Conservation (phyloP, 1,139 yeast genomes). For the Hanseniaspora uvarum region DNA sequence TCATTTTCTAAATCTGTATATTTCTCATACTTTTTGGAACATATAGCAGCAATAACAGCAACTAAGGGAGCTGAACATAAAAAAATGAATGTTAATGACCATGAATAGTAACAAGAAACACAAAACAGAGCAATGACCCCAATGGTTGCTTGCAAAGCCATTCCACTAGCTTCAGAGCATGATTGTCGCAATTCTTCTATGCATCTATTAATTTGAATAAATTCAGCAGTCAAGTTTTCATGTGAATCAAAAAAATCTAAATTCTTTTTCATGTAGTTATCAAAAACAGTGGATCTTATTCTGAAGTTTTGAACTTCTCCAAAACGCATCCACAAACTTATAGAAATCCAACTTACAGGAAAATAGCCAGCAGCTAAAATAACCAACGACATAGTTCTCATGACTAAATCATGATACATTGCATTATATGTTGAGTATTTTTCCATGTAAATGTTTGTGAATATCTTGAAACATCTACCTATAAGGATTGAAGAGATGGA, state of each 20-base stretch:
- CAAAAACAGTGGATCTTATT: conserved; percentile 41
- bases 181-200: conserved; percentile 69
- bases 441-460: conserved; percentile 36
- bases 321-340: conserved; percentile 53
- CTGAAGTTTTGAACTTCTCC: conserved; percentile 64
- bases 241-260: conserved; percentile 53
- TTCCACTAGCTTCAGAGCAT: conserved; percentile 55
- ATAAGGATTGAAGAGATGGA: conserved; percentile 57
- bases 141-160: conserved; percentile 43
- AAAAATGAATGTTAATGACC: conserved; percentile 73
- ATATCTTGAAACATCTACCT: conserved; percentile 51
- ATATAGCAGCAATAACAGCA: conserved; percentile 38
- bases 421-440: conserved; percentile 26
- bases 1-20: conserved; percentile 50
- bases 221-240: conserved; percentile 47
- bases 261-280: conserved; percentile 34
- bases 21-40: conserved; percentile 44
- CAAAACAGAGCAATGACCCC: conserved; percentile 48
- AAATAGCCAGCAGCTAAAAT: conserved; percentile 48
- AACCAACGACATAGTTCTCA: conserved; percentile 46
- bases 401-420: conserved; percentile 39
- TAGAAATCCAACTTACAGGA: conserved; percentile 45
- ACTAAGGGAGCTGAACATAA: conserved; percentile 65
- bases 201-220: conserved; percentile 60
- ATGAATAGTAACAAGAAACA: conserved; percentile 65